These are phyloP conservation scores for Rhynchosporium agropyri DNA, from an alignment of 2,329 filamentous ascomycete genomes.

Conservation along the genomic window DNA sequence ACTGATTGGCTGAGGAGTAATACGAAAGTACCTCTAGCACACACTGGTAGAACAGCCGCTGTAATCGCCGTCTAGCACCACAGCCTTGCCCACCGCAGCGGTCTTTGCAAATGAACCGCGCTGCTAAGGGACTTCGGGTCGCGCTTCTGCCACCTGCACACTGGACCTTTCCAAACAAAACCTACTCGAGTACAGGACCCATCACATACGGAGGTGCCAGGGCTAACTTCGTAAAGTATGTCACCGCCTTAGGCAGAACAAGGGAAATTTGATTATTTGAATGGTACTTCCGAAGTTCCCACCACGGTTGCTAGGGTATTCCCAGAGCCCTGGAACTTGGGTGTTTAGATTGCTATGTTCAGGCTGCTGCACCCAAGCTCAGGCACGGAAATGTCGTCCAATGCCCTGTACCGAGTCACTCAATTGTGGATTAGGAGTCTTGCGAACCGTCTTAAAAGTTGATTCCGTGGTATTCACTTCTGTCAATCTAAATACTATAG, in stretches of 20 bases:
- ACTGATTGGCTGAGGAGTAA: not conserved
- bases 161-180: too few species aligned
- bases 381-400: conserved; percentile 15
- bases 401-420: conserved; percentile 5
- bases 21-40: not conserved
- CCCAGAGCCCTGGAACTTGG: not conserved
- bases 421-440: conserved; percentile 1
- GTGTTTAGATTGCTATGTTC: conserved; percentile 7
- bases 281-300: too few species aligned
- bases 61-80: conserved; percentile 13
- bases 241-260: too few species aligned
- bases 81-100: conserved; percentile 1
- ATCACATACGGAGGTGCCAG: too few species aligned
- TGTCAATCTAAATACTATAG: too few species aligned
- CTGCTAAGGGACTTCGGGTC: not conserved
- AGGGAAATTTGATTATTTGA: too few species aligned
- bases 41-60: not conserved
- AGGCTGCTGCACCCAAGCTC: conserved; percentile 8
- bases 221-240: too few species aligned
- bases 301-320: not conserved
- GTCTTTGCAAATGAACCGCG: conserved; percentile 14
- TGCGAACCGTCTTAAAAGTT: conserved; percentile 1
- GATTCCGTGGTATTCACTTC: not conserved
- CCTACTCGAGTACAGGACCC: too few species aligned
- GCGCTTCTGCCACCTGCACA: not conserved